These are phyloP conservation scores for Thalia dealbata DNA, from an alignment of 176 grass and related monocot genomes.

Conservation along the genomic window DNA sequence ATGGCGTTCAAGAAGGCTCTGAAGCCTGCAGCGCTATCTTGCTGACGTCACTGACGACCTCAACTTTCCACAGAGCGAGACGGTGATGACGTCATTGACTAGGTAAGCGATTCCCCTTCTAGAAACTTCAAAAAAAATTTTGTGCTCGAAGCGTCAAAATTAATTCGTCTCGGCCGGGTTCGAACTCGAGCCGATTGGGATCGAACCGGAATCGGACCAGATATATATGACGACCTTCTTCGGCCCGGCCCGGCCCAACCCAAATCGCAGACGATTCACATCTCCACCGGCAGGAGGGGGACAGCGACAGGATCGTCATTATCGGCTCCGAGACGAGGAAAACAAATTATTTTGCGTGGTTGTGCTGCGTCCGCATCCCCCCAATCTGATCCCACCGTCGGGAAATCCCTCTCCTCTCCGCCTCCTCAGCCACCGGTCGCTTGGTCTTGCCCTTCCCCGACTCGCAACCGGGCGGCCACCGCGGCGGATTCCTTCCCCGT, in stretches of 20 bases:
- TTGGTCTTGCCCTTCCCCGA: neutral
- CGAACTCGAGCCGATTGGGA: too few species aligned
- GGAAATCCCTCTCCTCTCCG: neutral
- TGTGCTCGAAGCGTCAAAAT: too few species aligned
- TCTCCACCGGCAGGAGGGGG: too few species aligned
- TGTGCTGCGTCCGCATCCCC: neutral
- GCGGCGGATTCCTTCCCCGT: neutral
- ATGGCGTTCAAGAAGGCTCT: neutral
- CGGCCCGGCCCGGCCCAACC: too few species aligned
- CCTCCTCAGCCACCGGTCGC: too few species aligned
- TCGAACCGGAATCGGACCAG: too few species aligned
- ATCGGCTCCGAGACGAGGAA: too few species aligned
- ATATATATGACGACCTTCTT: too few species aligned
- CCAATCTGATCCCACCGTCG: neutral
- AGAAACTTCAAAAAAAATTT: neutral
- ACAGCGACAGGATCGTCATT: neutral
- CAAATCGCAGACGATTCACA: too few species aligned
- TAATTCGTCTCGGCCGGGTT: too few species aligned
- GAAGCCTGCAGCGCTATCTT: neutral
- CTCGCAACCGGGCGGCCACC: neutral
- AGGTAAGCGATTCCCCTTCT: too few species aligned
- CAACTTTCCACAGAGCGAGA: neutral
- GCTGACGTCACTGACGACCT: constrained; percentile 14
- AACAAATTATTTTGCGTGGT: neutral
- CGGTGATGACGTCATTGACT: neutral